phyloP scores from a whole-genome alignment of 2,329 filamentous ascomycete species.

The Trichoderma simmonsii region DNA sequence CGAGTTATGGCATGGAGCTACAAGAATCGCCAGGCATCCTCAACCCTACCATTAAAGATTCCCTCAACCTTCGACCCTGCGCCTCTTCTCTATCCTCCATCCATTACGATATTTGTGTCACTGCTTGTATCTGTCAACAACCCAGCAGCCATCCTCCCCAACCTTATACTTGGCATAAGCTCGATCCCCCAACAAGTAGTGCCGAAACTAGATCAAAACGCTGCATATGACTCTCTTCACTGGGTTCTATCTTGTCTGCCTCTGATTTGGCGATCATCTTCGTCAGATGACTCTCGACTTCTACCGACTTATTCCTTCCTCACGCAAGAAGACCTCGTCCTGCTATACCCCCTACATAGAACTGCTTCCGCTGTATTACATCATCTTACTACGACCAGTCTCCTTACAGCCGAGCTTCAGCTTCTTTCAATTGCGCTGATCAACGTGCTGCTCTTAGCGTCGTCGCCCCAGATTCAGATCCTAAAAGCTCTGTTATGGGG shows the following conservation, averaged over 20 bases:
- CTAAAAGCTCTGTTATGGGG: constrained; percentile 82
- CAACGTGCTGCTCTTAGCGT: constrained; percentile 73
- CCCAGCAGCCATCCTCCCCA: constrained; percentile 64
- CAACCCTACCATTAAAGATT: constrained; percentile 47
- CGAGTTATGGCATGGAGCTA: constrained; percentile 53
- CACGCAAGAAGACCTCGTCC: constrained; percentile 55
- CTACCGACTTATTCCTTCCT: constrained; percentile 35
- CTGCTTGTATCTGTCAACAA: constrained; percentile 66
- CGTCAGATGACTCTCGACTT: constrained; percentile 37
- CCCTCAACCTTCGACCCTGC: constrained; percentile 86
- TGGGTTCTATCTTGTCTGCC: constrained; percentile 77
- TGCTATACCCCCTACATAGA: constrained; percentile 82
- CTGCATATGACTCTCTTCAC: constrained; percentile 65
- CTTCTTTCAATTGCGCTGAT: constrained; percentile 79
- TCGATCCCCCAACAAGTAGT: constrained; percentile 72
- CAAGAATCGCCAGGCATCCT: constrained; percentile 37
- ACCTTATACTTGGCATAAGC: constrained; percentile 76
- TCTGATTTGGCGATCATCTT: constrained; percentile 38
- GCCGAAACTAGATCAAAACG: constrained; percentile 56
- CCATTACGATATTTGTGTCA: constrained; percentile 73
- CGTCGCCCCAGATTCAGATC: constrained; percentile 79
- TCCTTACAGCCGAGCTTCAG: constrained; percentile 83
- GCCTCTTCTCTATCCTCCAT: constrained; percentile 79
- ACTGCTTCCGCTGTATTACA: constrained; percentile 70
- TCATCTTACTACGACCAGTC: constrained; percentile 82